Conservation (phyloP, 495 filamentous ascomycete species). For the Poronia punctata region DNA sequence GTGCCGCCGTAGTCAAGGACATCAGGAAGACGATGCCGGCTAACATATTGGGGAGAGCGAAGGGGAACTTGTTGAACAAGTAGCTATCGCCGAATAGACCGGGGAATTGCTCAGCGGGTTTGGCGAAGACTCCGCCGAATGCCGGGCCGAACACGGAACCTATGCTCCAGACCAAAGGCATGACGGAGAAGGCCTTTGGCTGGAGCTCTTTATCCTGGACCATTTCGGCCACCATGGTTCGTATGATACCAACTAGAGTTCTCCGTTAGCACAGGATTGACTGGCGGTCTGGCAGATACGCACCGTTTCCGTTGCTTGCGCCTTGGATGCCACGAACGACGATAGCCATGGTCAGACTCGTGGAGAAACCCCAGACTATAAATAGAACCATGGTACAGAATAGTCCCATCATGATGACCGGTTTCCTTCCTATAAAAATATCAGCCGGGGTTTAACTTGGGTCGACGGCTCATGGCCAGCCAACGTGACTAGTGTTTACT, state of each 20-base stretch:
- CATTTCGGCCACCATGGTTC: constrained; percentile 68
- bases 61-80: constrained; percentile 70
- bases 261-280: constrained; percentile 2
- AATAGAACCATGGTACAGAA: constrained; percentile 65
- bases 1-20: constrained; percentile 59
- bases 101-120: constrained; percentile 65
- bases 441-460: not conserved
- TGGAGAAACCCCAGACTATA: constrained; percentile 72
- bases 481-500: not conserved
- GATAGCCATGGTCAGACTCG: constrained; percentile 64
- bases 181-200: constrained; percentile 73
- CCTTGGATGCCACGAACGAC: constrained; percentile 61
- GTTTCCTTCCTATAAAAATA: constrained; percentile 51
- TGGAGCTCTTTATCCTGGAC: constrained; percentile 76
- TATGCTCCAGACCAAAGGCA: constrained; percentile 76
- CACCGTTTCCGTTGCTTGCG: constrained; percentile 57
- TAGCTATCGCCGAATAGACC: constrained; percentile 55
- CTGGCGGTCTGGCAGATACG: constrained; percentile 4
- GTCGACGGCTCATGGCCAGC: not conserved
- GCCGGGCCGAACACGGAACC: constrained; percentile 84
- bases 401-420: constrained; percentile 62
- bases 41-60: constrained; percentile 75
- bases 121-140: constrained; percentile 78
- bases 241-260: constrained; percentile 52
- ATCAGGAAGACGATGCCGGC: constrained; percentile 62